Evolutionary conservation across 768 basidiomycete genomes (phyloP).

Genomic region (Cystofilobasidium macerans): DNA sequence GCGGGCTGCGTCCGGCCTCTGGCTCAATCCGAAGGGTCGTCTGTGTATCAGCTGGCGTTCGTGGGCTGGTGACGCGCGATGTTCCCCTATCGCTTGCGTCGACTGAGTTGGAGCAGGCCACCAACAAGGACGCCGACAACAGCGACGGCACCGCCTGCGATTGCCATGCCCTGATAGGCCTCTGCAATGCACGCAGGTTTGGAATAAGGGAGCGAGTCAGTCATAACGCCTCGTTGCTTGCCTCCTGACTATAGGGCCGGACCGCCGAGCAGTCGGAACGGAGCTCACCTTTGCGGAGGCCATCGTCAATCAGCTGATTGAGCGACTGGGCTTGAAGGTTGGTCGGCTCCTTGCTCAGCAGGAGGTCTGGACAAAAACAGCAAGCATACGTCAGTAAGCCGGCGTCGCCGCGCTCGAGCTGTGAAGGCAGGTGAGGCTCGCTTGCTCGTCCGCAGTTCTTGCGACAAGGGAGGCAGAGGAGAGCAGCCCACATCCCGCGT

Average conservation of each 20-base stretch:
- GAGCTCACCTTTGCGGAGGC: conserved; percentile 63
- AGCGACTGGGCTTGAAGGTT: conserved; percentile 89
- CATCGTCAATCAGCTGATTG: conserved; percentile 70
- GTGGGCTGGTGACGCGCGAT: too few relatives aligned
- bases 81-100: conserved; percentile 13
- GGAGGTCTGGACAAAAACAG: conserved; percentile 48
- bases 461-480: too few relatives aligned
- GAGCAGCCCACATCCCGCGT: not conserved
- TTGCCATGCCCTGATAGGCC: conserved; percentile 96
- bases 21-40: too few relatives aligned
- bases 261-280: too few relatives aligned
- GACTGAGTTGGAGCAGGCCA: conserved; percentile 30
- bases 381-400: not conserved
- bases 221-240: too few relatives aligned
- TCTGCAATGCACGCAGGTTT: conserved; percentile 46
- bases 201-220: conserved; percentile 6
- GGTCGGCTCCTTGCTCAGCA: conserved; percentile 81
- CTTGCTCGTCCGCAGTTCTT: too few relatives aligned
- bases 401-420: too few relatives aligned
- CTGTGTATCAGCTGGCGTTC: too few relatives aligned
- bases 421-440: too few relatives aligned
- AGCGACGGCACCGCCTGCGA: conserved; percentile 82
- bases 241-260: too few relatives aligned
- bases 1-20: too few relatives aligned
- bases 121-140: conserved; percentile 47